Evolutionary conservation across 2,329 filamentous ascomycete genomes (phyloP), one percentile per base, ranked within the genome.

Genomic region (Pseudogymnoascus sp.): DNA sequence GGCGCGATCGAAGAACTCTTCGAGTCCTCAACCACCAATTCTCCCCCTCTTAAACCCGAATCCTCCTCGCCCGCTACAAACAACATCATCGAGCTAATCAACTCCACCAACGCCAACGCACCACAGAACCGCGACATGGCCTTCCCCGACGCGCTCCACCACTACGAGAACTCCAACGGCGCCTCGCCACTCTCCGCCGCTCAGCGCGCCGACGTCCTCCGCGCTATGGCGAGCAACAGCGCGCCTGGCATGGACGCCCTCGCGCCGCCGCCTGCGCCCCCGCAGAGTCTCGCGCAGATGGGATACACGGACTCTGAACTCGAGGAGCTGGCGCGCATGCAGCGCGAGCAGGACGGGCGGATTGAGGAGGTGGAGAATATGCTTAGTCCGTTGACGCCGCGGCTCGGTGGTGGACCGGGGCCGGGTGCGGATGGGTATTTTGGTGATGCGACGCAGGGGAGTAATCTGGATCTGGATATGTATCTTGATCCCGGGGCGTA

Each of bases 301-400:
- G 83, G 81, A 54, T 83, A 83, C 65, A 93, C 88, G 4, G 83
- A 88, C 66, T 80, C 87, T 12, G 89, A 96, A 66, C 83, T 97
- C 29, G 90, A 95, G 61, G 83, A 89, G 31, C 80, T 97, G 1
- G 85, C 90, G 67, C 87, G 87, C 47, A 80, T 96, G 70, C 90
- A 96, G 72, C 84, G 85, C 23, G 86, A 93, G 65, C 92, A 96
- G 71, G 86, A 89, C 65, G 82, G 82, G 59, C 88, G 89, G 60
- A 88, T 97, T 1, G 85, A 90, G 66, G 86, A 90, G 64, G 80
- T 97, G 8, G 86, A 86, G 61, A 86, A 85, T 63, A 78, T 91
- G 14, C 81, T 97, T 6, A 87, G 89, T 5, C 92, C 92, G 0
- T 80, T 96, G 11, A 93, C 88, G 70, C 92, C 92, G 0, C n/a